Conservation (phyloP, 768 basidiomycete genomes). For the Ephemerocybe angulata region DNA sequence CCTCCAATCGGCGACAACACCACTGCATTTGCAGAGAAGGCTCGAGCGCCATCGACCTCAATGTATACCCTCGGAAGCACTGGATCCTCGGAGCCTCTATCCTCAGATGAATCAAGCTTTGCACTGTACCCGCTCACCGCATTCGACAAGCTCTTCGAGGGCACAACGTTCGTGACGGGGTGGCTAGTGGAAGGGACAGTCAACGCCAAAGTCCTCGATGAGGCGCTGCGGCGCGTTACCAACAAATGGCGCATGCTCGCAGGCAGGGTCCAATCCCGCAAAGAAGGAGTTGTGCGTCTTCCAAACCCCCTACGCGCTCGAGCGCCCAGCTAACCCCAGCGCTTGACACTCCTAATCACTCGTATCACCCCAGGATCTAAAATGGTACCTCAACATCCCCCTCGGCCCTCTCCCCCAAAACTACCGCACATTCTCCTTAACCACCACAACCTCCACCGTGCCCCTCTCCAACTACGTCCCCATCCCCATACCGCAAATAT, state of each 20-base stretch:
- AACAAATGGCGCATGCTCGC: conserved; percentile 27
- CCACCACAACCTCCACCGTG: conserved; percentile 27
- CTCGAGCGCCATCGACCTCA: too few relatives aligned
- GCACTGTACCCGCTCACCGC: conserved; percentile 32
- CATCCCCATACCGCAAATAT: conserved; percentile 29
- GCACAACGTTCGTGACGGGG: conserved; percentile 37
- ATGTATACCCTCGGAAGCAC: too few relatives aligned
- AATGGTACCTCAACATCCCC: conserved; percentile 37
- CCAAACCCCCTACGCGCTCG: too few relatives aligned
- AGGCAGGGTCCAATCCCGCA: conserved; percentile 22
- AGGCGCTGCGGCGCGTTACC: conserved; percentile 29
- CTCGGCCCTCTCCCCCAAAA: conserved; percentile 28
- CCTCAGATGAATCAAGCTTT: too few relatives aligned
- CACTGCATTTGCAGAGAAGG: too few relatives aligned
- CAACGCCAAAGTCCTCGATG: conserved; percentile 27
- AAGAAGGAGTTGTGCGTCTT: conserved; percentile 16
- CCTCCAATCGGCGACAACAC: too few relatives aligned
- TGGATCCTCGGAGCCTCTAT: too few relatives aligned
- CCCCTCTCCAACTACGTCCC: conserved; percentile 35
- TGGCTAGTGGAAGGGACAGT: conserved; percentile 41
- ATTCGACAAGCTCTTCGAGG: conserved; percentile 30
- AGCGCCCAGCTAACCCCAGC: neutral
- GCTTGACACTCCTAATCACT: neutral
- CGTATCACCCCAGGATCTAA: conserved; percentile 18
- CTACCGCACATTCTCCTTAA: conserved; percentile 35